phyloP scores from a whole-genome alignment of 1,284 basidiomycete species.

The Anthracocystis walkeri region DNA sequence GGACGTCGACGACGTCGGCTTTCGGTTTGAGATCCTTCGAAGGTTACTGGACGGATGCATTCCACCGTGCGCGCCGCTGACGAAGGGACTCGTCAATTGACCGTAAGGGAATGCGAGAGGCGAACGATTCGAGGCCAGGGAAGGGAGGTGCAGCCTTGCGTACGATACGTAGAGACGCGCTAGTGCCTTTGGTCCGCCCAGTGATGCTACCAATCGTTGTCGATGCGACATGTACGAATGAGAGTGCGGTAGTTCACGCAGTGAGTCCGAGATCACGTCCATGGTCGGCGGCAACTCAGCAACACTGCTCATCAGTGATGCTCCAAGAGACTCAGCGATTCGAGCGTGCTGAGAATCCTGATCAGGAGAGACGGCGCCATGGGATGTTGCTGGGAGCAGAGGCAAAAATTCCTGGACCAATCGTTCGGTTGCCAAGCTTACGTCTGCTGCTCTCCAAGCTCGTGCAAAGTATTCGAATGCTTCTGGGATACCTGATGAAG shows the following conservation, averaged over 20 bases:
- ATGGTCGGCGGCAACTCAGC: slow-evolving; percentile 14
- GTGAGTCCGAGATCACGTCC: slow-evolving; percentile 13
- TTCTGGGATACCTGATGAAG: slow-evolving; percentile 31
- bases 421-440: slow-evolving; percentile 52
- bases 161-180: slow-evolving; percentile 57
- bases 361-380: slow-evolving; percentile 8
- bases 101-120: slow-evolving; percentile 54
- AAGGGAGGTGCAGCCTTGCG: slow-evolving; percentile 48
- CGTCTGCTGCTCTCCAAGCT: slow-evolving; percentile 53
- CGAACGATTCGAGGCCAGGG: slow-evolving; percentile 32
- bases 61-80: slow-evolving; percentile 20
- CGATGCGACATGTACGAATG: slow-evolving; percentile 43
- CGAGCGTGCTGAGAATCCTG: slow-evolving; percentile 13
- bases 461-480: slow-evolving; percentile 59
- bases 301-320: slow-evolving; percentile 1
- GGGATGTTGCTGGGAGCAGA: slow-evolving; percentile 18
- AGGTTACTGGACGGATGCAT: slow-evolving; percentile 7
- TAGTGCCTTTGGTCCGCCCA: slow-evolving; percentile 55
- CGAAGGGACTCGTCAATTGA: slow-evolving; percentile 47
- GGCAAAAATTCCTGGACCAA: slow-evolving; percentile 58
- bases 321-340: slow-evolving; percentile 8
- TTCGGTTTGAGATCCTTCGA: slow-evolving; percentile 10
- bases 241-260: slow-evolving; percentile 26
- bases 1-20: slow-evolving; percentile 23
- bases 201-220: slow-evolving; percentile 52